Conservation (phyloP, 495 filamentous ascomycete species). For the Neurospora sp. region DNA sequence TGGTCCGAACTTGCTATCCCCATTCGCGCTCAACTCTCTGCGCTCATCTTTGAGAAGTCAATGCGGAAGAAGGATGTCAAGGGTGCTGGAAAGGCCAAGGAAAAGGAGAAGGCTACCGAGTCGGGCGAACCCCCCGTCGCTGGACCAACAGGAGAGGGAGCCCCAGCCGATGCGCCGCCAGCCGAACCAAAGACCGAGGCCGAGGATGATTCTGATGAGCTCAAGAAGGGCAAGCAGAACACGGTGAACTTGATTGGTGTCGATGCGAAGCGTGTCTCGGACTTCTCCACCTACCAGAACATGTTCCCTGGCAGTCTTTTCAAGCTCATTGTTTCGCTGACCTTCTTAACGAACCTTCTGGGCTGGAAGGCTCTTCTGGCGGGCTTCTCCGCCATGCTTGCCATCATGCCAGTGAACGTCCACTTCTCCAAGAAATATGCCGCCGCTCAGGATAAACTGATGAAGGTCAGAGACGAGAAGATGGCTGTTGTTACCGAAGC, state of each 20-base stretch:
- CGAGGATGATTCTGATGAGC: conserved; percentile 43
- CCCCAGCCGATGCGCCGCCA: conserved; percentile 1
- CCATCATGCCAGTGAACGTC: conserved; percentile 61
- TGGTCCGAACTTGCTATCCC: conserved; percentile 55
- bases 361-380: conserved; percentile 62
- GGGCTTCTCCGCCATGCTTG: conserved; percentile 52
- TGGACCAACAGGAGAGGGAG: conserved; percentile 15
- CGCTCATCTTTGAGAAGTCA: conserved; percentile 66
- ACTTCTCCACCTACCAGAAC: conserved; percentile 57
- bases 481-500: conserved; percentile 72
- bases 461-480: conserved; percentile 73
- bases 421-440: conserved; percentile 58
- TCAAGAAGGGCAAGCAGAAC: conserved; percentile 56
- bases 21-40: conserved; percentile 58
- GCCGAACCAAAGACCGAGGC: conserved; percentile 21
- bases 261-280: conserved; percentile 62
- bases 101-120: conserved; percentile 14
- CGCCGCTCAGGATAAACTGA: conserved; percentile 56
- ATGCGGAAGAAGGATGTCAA: conserved; percentile 74
- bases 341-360: conserved; percentile 57
- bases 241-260: conserved; percentile 74
- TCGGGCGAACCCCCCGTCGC: conserved; percentile 13
- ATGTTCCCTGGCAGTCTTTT: conserved; percentile 51
- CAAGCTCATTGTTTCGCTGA: conserved; percentile 53
- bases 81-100: conserved; percentile 19